Evolutionary conservation across 352 stramenopile species (phyloP).

Genomic region (Aphanomyces euteiches): DNA sequence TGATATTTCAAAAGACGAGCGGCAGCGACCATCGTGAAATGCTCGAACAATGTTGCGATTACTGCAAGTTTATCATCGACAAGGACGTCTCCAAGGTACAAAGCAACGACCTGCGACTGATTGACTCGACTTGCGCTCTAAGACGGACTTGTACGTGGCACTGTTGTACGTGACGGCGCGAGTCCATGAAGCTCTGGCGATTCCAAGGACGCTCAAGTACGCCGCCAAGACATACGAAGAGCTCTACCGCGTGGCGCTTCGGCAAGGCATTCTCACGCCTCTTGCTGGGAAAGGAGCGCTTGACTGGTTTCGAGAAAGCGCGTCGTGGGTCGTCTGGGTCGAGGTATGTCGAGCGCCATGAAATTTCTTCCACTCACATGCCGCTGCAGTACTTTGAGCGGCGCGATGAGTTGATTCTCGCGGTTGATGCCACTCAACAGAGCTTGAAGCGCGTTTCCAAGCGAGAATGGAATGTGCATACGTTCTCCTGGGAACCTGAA

Average conservation of each 20-base stretch:
- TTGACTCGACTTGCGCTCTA: neutral
- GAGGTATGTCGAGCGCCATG: neutral
- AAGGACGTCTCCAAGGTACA: slow-evolving; percentile 30
- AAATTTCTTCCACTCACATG: neutral
- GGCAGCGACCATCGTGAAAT: neutral
- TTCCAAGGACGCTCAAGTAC: slow-evolving; percentile 36
- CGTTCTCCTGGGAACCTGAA: slow-evolving; percentile 26
- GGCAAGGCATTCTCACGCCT: neutral
- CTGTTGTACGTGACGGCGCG: slow-evolving; percentile 63
- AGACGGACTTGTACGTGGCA: slow-evolving; percentile 36
- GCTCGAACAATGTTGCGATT: slow-evolving; percentile 30
- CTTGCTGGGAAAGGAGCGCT: neutral
- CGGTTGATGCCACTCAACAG: slow-evolving; percentile 26
- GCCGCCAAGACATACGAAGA: slow-evolving; percentile 45
- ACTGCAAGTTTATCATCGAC: slow-evolving; percentile 32
- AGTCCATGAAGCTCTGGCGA: slow-evolving; percentile 42
- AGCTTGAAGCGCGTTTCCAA: slow-evolving; percentile 17
- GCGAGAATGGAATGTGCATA: slow-evolving; percentile 5
- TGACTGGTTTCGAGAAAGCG: slow-evolving; percentile 17
- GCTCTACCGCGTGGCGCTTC: slow-evolving; percentile 36
- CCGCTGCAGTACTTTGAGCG: slow-evolving; percentile 19
- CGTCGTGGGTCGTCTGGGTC: slow-evolving; percentile 25
- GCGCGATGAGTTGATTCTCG: slow-evolving; percentile 15
- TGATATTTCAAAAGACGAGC: slow-evolving; percentile 17
- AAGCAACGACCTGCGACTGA: neutral